Evolutionary conservation across 2,329 filamentous ascomycete species (phyloP), one percentile per base, ranked within the genome.

Genomic region (Chaetomium olivaceum): DNA sequence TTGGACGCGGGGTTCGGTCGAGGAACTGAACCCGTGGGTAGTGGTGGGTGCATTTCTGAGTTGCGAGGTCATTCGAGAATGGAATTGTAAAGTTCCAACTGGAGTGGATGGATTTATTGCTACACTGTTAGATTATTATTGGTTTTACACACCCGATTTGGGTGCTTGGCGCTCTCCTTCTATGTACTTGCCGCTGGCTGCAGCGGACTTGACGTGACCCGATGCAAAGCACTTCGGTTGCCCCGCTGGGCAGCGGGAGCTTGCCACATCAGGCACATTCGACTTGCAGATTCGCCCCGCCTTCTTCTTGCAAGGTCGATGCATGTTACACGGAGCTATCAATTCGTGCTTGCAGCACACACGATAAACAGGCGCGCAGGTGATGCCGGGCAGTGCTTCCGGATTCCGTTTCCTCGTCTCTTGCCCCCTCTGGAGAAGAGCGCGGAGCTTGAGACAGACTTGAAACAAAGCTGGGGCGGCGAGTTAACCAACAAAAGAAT

Each of bases 381-480:
- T 29, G 33, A 36, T 9, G 9, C 11, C 33, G 33, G 11, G 33
- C 33, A 11, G 11, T 36, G 33, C 33, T 36, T 36, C 33, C 11
- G 9, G 50, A 29, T 29, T 43, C 19, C 29, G 57, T 59, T 50
- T 59, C 57, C n/a, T 51, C 33, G 16, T 54, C 9, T 8, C 21
- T 62, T 29, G 39, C 60, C 52, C n/a, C 52, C 60, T 6, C 21
- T 36, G n/a, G 25, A 29, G 39, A 43, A 31, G n/a, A 31, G n/a
- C 19, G 6, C 23, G 25, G 27, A 33, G 51, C 3, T 62, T n/a
- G 52, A 57, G 60, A 62, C 60, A 51, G 16, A 33, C 39, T 12
- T 62, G 60, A 62, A 62, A 62, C 60, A 50, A 62, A 62, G 21
- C 60, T 55, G n/a, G 23, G 23, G 33, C 50, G 11, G 14, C 33